Percentiles rank a stretch among this genome's conserved stretches.
These are phyloP conservation scores for Pezicula radicicola DNA, from an alignment of 2,329 filamentous ascomycete species.

Conservation along the genomic window DNA sequence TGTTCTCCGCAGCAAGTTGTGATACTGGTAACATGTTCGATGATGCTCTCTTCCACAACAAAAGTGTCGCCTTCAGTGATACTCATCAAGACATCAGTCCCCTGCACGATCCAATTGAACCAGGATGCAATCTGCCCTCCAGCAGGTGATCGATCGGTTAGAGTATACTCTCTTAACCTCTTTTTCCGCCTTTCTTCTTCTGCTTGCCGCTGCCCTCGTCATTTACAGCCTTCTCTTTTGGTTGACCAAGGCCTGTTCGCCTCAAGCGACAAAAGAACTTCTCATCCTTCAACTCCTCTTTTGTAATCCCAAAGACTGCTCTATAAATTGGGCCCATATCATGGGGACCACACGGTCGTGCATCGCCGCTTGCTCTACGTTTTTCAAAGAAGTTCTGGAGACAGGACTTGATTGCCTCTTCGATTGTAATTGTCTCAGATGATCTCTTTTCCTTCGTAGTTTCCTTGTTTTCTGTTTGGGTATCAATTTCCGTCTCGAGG, in stretches of 20 bases:
- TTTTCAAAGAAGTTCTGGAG: slow-evolving; percentile 24
- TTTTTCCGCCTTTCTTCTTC: no score
- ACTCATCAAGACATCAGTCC: no score
- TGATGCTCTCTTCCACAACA: no score
- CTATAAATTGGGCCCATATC: slow-evolving; percentile 18
- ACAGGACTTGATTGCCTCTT: slow-evolving; percentile 17
- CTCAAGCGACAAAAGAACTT: slow-evolving; percentile 15
- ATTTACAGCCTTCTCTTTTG: slow-evolving; percentile 1
- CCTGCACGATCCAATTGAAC: no score
- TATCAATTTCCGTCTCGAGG: background rate
- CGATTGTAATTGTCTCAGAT: slow-evolving; percentile 15
- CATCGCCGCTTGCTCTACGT: slow-evolving; percentile 25
- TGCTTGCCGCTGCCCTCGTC: slow-evolving; percentile 4
- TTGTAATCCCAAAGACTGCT: slow-evolving; percentile 15
- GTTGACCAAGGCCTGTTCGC: slow-evolving; percentile 10
- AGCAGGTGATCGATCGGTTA: no score
- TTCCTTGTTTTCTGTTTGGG: slow-evolving; percentile 1
- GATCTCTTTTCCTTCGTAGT: background rate
- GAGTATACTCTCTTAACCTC: no score
- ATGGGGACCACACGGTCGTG: slow-evolving; percentile 25
- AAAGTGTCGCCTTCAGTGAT: no score
- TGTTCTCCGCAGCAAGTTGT: no score
- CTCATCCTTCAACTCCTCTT: slow-evolving; percentile 14
- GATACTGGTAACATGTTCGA: no score
- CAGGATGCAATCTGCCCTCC: no score